phyloP scores from a whole-genome alignment of 768 basidiomycete species.

The Tremella mesenterica region DNA sequence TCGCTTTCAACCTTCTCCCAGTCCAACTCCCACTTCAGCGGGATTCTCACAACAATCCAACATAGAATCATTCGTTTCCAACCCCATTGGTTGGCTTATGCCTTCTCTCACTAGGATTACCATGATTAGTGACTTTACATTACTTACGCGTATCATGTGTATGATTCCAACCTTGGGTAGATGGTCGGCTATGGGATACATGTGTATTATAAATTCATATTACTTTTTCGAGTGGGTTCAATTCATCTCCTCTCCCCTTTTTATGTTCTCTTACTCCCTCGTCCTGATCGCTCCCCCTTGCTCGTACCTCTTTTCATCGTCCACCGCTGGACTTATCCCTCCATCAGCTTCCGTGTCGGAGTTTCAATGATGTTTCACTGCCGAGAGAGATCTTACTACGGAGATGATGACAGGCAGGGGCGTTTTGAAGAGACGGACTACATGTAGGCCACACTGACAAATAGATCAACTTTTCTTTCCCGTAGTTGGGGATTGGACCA shows the following conservation, averaged over 20 bases:
- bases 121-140: conserved; percentile 39
- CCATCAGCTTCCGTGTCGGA: too few species aligned
- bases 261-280: neutral
- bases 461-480: conserved; percentile 26
- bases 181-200: conserved; percentile 27
- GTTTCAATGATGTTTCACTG: too few species aligned
- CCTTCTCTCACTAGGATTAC: conserved; percentile 22
- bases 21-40: conserved; percentile 8
- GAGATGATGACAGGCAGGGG: too few species aligned
- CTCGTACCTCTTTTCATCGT: too few species aligned
- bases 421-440: too few species aligned
- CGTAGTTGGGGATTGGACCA: conserved; percentile 23
- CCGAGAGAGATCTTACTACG: too few species aligned
- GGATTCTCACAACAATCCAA: neutral
- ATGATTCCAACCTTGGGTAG: conserved; percentile 30
- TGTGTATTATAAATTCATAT: conserved; percentile 38
- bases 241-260: neutral
- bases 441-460: neutral
- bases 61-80: neutral
- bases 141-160: conserved; percentile 35
- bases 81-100: neutral
- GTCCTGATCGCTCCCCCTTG: neutral
- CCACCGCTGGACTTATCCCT: too few species aligned
- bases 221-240: conserved; percentile 44
- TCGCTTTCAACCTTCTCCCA: conserved; percentile 27